Percentiles rank a stretch among this genome's conserved stretches.
These are phyloP conservation scores for Excoecaria cochinchinensis DNA, from an alignment of 345 rosid species.

Conservation along the genomic window DNA sequence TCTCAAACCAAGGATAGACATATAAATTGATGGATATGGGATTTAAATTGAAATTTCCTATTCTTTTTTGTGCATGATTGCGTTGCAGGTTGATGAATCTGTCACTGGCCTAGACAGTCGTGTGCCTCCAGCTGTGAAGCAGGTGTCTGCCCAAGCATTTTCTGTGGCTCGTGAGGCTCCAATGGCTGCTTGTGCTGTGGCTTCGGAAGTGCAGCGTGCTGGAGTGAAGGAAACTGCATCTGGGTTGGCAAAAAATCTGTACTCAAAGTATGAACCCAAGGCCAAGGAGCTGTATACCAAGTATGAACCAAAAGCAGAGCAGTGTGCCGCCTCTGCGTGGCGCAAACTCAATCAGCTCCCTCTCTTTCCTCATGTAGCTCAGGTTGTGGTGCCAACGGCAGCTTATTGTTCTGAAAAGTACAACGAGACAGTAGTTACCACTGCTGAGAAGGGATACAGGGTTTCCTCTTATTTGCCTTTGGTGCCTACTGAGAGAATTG, in stretches of 20 bases:
- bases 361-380: constrained; percentile 74
- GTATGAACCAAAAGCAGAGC: constrained; percentile 85
- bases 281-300: constrained; percentile 73
- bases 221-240: constrained; percentile 75
- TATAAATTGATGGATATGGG: not conserved
- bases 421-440: constrained; percentile 62
- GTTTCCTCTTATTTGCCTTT: constrained; percentile 71
- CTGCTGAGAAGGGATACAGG: constrained; percentile 79
- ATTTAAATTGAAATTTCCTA: no score
- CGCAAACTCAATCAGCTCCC: constrained; percentile 75
- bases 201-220: constrained; percentile 60
- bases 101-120: constrained; percentile 53
- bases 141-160: constrained; percentile 68
- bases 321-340: constrained; percentile 78
- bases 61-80: no score
- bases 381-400: constrained; percentile 70
- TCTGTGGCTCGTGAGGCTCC: constrained; percentile 77
- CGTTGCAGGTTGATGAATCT: constrained; percentile 59
- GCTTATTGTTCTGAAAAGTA: constrained; percentile 80
- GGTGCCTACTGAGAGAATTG: constrained; percentile 84
- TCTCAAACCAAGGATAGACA: not conserved
- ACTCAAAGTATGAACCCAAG: constrained; percentile 52
- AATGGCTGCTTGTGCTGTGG: constrained; percentile 51
- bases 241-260: constrained; percentile 61
- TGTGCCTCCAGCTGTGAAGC: constrained; percentile 70